Conservation (phyloP, 2,329 filamentous ascomycete genomes). For the Orbilia blumenaviensis region DNA sequence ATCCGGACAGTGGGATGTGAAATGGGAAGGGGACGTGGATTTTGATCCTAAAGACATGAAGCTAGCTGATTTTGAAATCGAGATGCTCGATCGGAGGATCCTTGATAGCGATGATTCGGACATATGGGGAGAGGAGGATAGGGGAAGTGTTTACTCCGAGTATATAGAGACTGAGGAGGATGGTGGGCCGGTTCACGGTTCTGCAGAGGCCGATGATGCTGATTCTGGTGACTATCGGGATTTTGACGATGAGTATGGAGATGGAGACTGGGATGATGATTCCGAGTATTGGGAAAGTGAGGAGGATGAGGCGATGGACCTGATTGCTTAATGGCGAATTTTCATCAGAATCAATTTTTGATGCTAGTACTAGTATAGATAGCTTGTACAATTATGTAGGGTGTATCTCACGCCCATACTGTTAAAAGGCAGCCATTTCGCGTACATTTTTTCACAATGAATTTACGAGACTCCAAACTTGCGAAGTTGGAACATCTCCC, state of each 20-base stretch:
- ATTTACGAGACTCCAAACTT: too few species aligned
- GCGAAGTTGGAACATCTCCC: too few species aligned
- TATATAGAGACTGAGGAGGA: neutral
- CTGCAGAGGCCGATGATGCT: too few species aligned
- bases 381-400: too few species aligned
- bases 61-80: neutral
- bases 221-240: too few species aligned
- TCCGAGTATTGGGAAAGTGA: neutral
- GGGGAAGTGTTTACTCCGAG: neutral
- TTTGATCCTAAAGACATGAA: neutral
- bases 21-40: neutral
- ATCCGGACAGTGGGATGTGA: neutral
- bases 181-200: too few species aligned
- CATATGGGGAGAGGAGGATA: neutral
- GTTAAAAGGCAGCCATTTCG: too few species aligned
- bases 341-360: too few species aligned
- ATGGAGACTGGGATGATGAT: neutral
- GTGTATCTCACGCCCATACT: too few species aligned
- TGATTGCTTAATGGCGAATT: neutral
- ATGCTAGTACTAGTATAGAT: too few species aligned
- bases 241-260: neutral
- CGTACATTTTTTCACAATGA: too few species aligned
- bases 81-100: neutral
- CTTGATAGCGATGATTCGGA: neutral
- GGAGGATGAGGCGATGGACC: neutral